These are phyloP conservation scores for Ophiosphaerella narmari DNA, from an alignment of 2,329 filamentous ascomycete genomes.

Conservation along the genomic window DNA sequence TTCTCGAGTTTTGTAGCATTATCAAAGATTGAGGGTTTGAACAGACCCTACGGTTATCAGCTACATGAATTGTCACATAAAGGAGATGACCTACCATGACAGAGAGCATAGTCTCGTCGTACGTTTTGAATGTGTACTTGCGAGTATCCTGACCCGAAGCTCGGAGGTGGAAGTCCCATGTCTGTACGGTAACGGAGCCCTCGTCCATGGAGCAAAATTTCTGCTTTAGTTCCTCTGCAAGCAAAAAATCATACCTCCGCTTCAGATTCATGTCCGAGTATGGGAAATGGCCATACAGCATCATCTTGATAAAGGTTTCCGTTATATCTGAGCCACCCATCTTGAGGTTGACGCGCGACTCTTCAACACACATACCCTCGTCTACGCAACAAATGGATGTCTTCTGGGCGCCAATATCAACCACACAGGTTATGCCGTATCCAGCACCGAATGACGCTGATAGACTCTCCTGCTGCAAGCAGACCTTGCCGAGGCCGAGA, in stretches of 20 bases:
- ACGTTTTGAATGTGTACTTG: constrained; percentile 95
- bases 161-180: constrained; percentile 87
- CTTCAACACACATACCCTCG: constrained; percentile 91
- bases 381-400: constrained; percentile 97
- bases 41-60: constrained; percentile 66
- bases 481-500: constrained; percentile 84
- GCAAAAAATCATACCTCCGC: constrained; percentile 85
- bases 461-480: constrained; percentile 94
- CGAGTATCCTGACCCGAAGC: constrained; percentile 85
- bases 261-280: constrained; percentile 93
- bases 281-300: constrained; percentile 94
- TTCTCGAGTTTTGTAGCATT: constrained; percentile 77
- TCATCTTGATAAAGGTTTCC: constrained; percentile 95
- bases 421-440: constrained; percentile 90
- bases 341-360: constrained; percentile 93
- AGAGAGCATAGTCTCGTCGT: constrained; percentile 93
- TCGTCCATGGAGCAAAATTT: constrained; percentile 92
- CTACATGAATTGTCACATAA: background rate
- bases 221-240: constrained; percentile 94
- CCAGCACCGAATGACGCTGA: constrained; percentile 94
- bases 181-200: constrained; percentile 83
- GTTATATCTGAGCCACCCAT: constrained; percentile 92
- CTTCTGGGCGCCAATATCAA: constrained; percentile 96
- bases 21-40: constrained; percentile 86
- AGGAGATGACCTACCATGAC: constrained; percentile 64